Percentiles rank a stretch among this genome's conserved stretches.
These are phyloP conservation scores for Serendipita indica DNA, from an alignment of 768 basidiomycete species.

Conservation along the genomic window DNA sequence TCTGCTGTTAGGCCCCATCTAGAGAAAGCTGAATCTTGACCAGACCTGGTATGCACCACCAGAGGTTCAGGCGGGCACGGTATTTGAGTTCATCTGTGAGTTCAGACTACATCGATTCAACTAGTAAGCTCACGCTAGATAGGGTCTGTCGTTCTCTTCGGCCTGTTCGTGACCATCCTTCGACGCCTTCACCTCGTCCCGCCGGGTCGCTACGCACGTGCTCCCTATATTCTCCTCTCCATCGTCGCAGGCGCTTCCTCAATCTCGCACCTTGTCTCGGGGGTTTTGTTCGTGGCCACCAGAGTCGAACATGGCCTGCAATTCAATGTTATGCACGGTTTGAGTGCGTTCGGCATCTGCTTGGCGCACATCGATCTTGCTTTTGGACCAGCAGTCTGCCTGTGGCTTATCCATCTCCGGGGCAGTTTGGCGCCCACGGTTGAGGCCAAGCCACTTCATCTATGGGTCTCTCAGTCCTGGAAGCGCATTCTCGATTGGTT, in stretches of 20 bases:
- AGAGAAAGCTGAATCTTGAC: not conserved
- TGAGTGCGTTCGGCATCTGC: not conserved
- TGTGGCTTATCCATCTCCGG: not conserved
- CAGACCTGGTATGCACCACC: slow-evolving; percentile 1
- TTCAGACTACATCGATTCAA: too few species aligned
- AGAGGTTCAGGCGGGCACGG: not conserved
- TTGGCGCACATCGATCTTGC: not conserved
- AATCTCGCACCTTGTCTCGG: not conserved
- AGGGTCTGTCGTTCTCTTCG: not conserved
- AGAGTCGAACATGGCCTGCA: not conserved
- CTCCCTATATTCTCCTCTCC: not conserved
- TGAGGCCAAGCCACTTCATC: not conserved
- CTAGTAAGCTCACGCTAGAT: too few species aligned
- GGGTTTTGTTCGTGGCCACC: not conserved
- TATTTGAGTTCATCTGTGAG: not conserved
- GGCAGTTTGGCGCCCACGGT: not conserved
- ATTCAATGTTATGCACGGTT: not conserved
- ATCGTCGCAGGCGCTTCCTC: not conserved
- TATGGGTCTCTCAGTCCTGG: not conserved
- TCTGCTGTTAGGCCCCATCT: not conserved
- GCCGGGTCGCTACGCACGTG: not conserved
- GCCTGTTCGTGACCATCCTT: not conserved
- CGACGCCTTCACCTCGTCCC: not conserved
- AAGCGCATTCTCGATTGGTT: not conserved
- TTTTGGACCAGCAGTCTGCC: not conserved